phyloP scores from a whole-genome alignment of 192 early-diverging fungal species.

The Coemansia sp. region DNA sequence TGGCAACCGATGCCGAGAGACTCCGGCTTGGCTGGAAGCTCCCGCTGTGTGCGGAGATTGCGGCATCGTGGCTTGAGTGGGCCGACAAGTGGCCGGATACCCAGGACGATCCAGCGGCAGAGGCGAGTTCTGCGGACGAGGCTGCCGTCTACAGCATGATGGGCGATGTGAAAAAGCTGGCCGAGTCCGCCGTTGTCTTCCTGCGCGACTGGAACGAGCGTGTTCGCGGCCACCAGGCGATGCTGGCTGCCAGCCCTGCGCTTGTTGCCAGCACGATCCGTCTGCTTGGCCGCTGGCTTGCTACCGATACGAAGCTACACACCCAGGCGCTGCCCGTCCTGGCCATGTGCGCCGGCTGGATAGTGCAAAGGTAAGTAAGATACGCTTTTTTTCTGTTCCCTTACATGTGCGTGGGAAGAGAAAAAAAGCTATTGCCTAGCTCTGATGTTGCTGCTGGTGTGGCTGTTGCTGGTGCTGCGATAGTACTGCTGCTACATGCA shows the following conservation, averaged over 20 bases:
- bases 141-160: constrained; percentile 25
- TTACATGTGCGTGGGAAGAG: not conserved
- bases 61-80: constrained; percentile 48
- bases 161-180: constrained; percentile 32
- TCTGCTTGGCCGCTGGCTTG: constrained; percentile 38
- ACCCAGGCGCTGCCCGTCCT: constrained; percentile 29
- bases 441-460: too few relatives aligned
- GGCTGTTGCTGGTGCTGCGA: too few relatives aligned
- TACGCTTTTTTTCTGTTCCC: not conserved
- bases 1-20: constrained; percentile 3
- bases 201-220: constrained; percentile 43
- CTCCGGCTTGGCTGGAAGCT: constrained; percentile 45
- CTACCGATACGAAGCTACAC: constrained; percentile 51
- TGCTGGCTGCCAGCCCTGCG: constrained; percentile 21
- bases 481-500: not conserved
- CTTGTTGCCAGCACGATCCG: constrained; percentile 26
- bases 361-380: constrained; percentile 14
- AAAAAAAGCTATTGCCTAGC: not conserved
- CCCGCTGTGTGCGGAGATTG: constrained; percentile 38
- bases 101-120: constrained; percentile 10
- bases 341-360: constrained; percentile 44
- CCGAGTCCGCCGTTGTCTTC: constrained; percentile 26
- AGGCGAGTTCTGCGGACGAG: constrained; percentile 13
- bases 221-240: constrained; percentile 10
- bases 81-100: constrained; percentile 34